Evolutionary conservation across 176 grass and related monocot genomes (phyloP).

Genomic region (Oryza nivara): DNA sequence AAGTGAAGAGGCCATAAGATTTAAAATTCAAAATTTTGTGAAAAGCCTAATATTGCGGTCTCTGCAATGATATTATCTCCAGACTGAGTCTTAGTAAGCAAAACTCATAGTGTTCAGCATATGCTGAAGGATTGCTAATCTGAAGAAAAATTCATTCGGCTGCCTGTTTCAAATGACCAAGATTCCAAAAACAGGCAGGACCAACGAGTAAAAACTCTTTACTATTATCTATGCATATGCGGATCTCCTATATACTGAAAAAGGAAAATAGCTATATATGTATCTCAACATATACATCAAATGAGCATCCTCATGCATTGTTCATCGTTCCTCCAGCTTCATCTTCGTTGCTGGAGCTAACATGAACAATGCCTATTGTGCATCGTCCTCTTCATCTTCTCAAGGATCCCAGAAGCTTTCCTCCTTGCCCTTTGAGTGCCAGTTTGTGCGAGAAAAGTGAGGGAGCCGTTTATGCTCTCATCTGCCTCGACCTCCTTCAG

Average conservation of each 20-base stretch:
- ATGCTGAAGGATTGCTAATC: neutral
- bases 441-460: conserved; percentile 55
- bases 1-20: neutral
- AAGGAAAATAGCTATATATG: conserved; percentile 46
- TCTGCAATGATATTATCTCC: neutral
- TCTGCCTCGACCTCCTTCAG: conserved; percentile 60
- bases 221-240: conserved; percentile 29
- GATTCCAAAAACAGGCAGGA: conserved; percentile 9
- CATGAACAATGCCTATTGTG: conserved; percentile 65
- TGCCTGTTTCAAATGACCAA: conserved; percentile 21
- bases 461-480: conserved; percentile 55
- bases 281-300: conserved; percentile 52
- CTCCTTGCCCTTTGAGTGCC: conserved; percentile 71
- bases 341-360: conserved; percentile 44
- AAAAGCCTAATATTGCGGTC: neutral
- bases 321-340: conserved; percentile 26
- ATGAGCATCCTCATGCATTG: conserved; percentile 19
- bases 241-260: conserved; percentile 43
- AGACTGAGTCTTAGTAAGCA: neutral
- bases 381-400: conserved; percentile 65
- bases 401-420: conserved; percentile 65
- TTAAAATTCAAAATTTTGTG: conserved; percentile 10
- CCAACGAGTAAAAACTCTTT: conserved; percentile 19
- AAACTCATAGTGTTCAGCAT: neutral
- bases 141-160: neutral